Percentiles rank a stretch among this genome's conserved stretches.
These are phyloP conservation scores for Phytophthora europaea DNA, from an alignment of 352 stramenopile genomes.

Conservation along the genomic window DNA sequence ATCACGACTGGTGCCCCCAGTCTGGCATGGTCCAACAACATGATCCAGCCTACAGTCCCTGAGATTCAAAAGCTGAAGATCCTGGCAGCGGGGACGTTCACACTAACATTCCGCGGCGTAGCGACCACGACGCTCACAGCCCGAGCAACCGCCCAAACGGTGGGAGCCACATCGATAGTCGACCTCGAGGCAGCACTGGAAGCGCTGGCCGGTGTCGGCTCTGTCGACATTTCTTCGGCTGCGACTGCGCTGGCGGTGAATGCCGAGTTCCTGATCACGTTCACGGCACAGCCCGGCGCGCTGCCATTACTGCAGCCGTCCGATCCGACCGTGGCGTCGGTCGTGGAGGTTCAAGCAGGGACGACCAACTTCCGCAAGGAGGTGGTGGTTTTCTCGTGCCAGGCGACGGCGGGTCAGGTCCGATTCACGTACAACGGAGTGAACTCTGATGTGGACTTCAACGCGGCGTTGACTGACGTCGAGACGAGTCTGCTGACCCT, in stretches of 20 bases:
- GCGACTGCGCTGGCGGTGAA: slow-evolving; percentile 31
- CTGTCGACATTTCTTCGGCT: slow-evolving; percentile 51
- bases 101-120: slow-evolving; percentile 62
- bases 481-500: slow-evolving; percentile 55
- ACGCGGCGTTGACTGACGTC: slow-evolving; percentile 40
- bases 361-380: slow-evolving; percentile 78
- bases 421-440: slow-evolving; percentile 37
- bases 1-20: slow-evolving; percentile 63
- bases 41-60: slow-evolving; percentile 23
- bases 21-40: slow-evolving; percentile 61
- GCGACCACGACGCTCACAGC: slow-evolving; percentile 33
- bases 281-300: slow-evolving; percentile 58
- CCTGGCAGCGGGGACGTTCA: slow-evolving; percentile 45
- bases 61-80: slow-evolving; percentile 68
- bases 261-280: slow-evolving; percentile 59
- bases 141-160: slow-evolving; percentile 1
- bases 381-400: slow-evolving; percentile 65
- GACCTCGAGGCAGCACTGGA: slow-evolving; percentile 48
- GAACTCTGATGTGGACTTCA: slow-evolving; percentile 32
- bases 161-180: slow-evolving; percentile 46
- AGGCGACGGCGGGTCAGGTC: slow-evolving; percentile 44
- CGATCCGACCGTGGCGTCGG: slow-evolving; percentile 27
- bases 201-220: slow-evolving; percentile 52
- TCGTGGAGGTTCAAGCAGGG: slow-evolving; percentile 43
- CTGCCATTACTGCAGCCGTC: slow-evolving; percentile 48